Evolutionary conservation across 306 rosid genomes (phyloP).

Genomic region (Gastrolobium bilobum): DNA sequence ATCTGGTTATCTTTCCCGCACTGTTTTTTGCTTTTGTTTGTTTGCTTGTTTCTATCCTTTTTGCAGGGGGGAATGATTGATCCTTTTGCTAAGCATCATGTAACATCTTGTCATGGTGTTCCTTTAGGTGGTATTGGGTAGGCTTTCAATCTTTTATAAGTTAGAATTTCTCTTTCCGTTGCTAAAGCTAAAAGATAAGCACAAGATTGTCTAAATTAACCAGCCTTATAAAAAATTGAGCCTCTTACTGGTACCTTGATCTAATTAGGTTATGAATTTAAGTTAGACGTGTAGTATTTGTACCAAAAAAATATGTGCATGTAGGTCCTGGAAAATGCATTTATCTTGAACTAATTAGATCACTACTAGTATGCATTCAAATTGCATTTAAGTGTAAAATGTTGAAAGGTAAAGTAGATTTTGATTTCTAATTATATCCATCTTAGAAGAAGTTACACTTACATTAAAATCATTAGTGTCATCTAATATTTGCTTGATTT

Average conservation of each 20-base stretch:
- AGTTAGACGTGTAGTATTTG: conserved; percentile 6
- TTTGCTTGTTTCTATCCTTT: conserved; percentile 37
- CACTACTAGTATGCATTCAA: conserved; percentile 6
- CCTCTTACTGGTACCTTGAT: conserved; percentile 32
- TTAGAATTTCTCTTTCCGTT: conserved; percentile 28
- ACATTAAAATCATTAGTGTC: conserved; percentile 21
- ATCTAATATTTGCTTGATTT: conserved; percentile 33
- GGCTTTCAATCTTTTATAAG: conserved; percentile 43
- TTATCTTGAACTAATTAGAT: background rate
- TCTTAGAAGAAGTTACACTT: background rate
- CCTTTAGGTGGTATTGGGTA: conserved; percentile 97
- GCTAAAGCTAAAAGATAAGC: conserved; percentile 35
- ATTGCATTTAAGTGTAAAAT: conserved; percentile 13
- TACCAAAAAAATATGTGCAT: background rate
- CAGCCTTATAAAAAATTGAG: background rate
- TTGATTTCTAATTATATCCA: conserved; percentile 28
- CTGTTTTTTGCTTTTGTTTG: conserved; percentile 27
- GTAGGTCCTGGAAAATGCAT: conserved; percentile 3
- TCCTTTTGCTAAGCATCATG: conserved; percentile 71
- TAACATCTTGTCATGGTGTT: conserved; percentile 77
- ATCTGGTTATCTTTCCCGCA: conserved; percentile 37
- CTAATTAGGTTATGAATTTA: conserved; percentile 19
- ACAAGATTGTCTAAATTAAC: conserved; percentile 9
- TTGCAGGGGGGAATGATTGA: conserved; percentile 63
- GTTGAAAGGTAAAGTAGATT: background rate